phyloP scores from a whole-genome alignment of 768 basidiomycete species.

The Boletus pseudopeckii region DNA sequence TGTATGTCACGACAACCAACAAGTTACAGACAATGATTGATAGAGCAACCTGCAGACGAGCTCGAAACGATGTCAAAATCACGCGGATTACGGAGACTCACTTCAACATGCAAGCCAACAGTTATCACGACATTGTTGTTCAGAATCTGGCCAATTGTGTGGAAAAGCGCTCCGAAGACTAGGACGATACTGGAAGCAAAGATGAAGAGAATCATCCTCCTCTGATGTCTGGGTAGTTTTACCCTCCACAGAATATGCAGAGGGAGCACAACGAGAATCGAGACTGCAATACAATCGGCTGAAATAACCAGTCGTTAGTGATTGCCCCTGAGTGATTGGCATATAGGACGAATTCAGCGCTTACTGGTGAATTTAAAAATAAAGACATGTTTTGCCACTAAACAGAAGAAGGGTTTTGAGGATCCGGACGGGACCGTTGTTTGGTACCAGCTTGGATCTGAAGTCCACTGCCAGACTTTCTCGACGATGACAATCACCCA shows the following conservation, averaged over 20 bases:
- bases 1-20: constrained; percentile 10
- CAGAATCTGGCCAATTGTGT: not conserved
- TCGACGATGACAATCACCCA: not conserved
- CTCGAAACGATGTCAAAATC: not conserved
- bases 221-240: no score
- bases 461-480: not conserved
- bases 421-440: not conserved
- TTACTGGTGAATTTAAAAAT: no score
- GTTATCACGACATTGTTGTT: not conserved
- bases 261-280: constrained; percentile 4
- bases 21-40: constrained; percentile 11
- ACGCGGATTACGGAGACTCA: not conserved
- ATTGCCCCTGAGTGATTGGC: not conserved
- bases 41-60: not conserved
- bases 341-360: no score
- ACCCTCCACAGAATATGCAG: no score
- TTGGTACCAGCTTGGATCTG: not conserved
- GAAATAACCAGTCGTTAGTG: not conserved
- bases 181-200: constrained; percentile 11
- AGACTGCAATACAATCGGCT: constrained; percentile 8
- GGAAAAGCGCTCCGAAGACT: constrained; percentile 1
- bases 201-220: constrained; percentile 2
- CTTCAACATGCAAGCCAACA: constrained; percentile 3
- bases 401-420: not conserved
- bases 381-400: not conserved